These are phyloP conservation scores for Sarcodon aspratus DNA, from an alignment of 768 basidiomycete species.

Conservation along the genomic window DNA sequence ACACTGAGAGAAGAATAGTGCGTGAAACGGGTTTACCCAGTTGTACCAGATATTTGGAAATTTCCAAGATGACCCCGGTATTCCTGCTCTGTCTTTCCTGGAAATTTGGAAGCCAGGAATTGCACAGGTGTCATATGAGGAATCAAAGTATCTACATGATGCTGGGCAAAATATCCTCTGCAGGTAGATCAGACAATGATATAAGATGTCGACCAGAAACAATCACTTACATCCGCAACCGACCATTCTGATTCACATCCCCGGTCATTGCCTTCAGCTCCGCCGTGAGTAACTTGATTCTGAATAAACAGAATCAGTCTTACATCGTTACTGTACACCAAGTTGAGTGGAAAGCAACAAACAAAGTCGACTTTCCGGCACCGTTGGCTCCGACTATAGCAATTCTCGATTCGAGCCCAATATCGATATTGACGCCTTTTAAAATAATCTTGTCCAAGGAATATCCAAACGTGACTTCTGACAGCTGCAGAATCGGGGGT, in stretches of 20 bases:
- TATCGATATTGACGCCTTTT: conserved; percentile 75
- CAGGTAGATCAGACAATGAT: background rate
- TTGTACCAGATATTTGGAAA: conserved; percentile 96
- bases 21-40: conserved; percentile 40
- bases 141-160: conserved; percentile 87
- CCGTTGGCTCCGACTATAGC: conserved; percentile 95
- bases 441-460: conserved; percentile 64
- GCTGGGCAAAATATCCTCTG: conserved; percentile 89
- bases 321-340: background rate
- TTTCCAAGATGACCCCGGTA: conserved; percentile 92
- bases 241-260: conserved; percentile 82
- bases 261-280: conserved; percentile 68
- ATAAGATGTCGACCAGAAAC: background rate
- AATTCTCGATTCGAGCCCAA: conserved; percentile 89
- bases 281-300: conserved; percentile 87
- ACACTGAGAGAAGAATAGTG: background rate
- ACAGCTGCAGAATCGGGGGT: conserved; percentile 87
- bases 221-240: conserved; percentile 66
- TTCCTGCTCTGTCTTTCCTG: conserved; percentile 92
- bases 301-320: conserved; percentile 17
- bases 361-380: conserved; percentile 94
- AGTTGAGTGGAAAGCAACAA: conserved; percentile 12
- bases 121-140: conserved; percentile 86
- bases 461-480: conserved; percentile 88
- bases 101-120: conserved; percentile 86